These are phyloP conservation scores for Leishmania aethiopica DNA, from an alignment of 208 protist species.

Conservation along the genomic window DNA sequence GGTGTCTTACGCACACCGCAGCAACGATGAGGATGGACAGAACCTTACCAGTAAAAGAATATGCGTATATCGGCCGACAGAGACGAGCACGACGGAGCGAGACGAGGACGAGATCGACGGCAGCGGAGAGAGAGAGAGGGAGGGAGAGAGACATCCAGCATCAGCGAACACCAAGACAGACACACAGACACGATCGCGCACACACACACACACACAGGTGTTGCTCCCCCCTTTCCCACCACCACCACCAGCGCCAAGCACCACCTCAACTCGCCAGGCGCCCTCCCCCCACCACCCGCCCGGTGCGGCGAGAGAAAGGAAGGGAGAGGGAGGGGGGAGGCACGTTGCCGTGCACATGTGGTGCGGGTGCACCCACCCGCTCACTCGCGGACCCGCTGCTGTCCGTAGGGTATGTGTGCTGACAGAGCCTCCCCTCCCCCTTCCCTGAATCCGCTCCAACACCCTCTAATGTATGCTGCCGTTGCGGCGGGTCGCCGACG, in stretches of 20 bases:
- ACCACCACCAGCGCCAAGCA: not conserved
- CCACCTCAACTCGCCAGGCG: not conserved
- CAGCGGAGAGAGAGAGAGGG: not conserved
- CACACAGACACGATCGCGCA: not conserved
- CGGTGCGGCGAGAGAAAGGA: not conserved
- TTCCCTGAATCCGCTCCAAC: not conserved
- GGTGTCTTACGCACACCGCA: not conserved
- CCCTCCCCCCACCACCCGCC: not conserved
- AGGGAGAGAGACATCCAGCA: not conserved
- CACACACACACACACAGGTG: not conserved
- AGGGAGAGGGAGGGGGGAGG: not conserved
- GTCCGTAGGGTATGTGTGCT: not conserved
- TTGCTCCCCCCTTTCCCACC: too few relatives aligned
- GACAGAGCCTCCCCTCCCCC: not conserved
- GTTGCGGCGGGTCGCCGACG: not conserved
- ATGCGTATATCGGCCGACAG: too few relatives aligned
- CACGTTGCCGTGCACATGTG: not conserved
- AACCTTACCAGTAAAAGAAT: too few relatives aligned
- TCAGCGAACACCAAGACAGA: not conserved
- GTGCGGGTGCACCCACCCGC: not conserved
- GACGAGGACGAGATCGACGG: not conserved
- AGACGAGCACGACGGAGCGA: not conserved
- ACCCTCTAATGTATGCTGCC: not conserved
- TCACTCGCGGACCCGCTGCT: not conserved
- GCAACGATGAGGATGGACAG: not conserved